Conservation (phyloP, 208 protist species). For the Acanthamoeba royreba region DNA sequence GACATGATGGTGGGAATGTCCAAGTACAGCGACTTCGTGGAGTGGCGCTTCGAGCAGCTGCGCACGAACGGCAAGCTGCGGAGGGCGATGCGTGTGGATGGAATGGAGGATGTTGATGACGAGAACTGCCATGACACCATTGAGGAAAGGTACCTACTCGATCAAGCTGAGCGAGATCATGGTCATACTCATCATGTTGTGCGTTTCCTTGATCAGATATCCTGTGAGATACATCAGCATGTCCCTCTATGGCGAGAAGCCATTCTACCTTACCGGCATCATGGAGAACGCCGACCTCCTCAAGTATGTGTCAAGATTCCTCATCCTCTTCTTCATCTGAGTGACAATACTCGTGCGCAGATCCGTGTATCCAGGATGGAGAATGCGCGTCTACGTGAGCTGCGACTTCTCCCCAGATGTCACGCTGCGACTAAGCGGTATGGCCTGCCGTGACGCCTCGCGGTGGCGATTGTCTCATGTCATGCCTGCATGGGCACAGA, state of each 20-base stretch:
- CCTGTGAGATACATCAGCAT: neutral
- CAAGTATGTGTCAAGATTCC: neutral
- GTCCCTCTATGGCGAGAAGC: neutral
- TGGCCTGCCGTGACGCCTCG: neutral
- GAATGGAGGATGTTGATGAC: neutral
- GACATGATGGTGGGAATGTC: neutral
- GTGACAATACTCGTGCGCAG: neutral
- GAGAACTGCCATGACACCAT: neutral
- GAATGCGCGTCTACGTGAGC: neutral
- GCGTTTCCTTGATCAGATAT: neutral
- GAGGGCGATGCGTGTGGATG: neutral
- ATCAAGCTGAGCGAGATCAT: neutral
- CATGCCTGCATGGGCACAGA: neutral
- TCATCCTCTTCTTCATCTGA: neutral
- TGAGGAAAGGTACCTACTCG: too few relatives aligned
- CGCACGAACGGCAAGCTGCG: neutral
- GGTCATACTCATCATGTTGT: neutral
- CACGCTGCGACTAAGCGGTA: neutral
- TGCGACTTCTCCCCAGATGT: neutral
- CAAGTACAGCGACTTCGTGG: neutral
- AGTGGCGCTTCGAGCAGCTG: neutral
- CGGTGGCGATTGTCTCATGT: too few relatives aligned
- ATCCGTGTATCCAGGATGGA: neutral
- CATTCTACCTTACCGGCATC: neutral
- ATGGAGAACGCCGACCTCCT: neutral